These are phyloP conservation scores for Picea sitchensis DNA, from an alignment of 75 land plant genomes.

Conservation along the genomic window DNA sequence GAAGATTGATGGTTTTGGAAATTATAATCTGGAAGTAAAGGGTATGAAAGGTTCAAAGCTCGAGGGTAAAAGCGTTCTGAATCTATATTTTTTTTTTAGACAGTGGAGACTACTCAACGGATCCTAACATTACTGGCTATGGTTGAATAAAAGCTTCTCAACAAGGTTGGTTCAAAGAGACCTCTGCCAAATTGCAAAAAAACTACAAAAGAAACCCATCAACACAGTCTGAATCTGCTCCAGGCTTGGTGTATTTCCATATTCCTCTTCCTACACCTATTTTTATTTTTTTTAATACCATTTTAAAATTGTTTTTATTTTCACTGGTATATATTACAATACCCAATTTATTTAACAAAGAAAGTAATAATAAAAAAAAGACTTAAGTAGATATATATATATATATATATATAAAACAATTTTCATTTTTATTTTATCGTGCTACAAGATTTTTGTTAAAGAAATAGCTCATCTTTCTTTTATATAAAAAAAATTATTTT, in stretches of 20 bases:
- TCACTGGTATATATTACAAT: no score
- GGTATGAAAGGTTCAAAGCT: conserved; percentile 44
- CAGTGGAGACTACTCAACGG: conserved; percentile 82
- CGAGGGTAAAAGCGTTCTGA: conserved; percentile 59
- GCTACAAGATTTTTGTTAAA: no score
- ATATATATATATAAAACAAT: no score
- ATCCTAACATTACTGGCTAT: conserved; percentile 58
- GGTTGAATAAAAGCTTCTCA: conserved; percentile 86
- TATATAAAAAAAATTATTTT: no score
- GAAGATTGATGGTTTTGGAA: conserved; percentile 75
- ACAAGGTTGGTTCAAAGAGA: conserved; percentile 64
- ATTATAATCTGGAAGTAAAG: conserved; percentile 60
- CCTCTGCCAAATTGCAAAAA: conserved; percentile 31
- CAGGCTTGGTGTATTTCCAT: conserved; percentile 42
- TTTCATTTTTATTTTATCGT: no score
- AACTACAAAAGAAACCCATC: conserved; percentile 9
- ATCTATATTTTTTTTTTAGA: conserved; percentile 79
- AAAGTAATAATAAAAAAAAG: no score
- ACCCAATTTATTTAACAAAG: no score
- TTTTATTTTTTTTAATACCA: no score
- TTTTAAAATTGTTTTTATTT: no score
- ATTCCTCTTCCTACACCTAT: conserved; percentile 39
- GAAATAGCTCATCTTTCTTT: no score
- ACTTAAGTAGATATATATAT: no score
- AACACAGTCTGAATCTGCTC: conserved; percentile 24